Evolutionary conservation across 371 early-diverging fungal genomes (phyloP), one percentile per base, ranked within the genome.

Genomic region (Mucor irregularis): DNA sequence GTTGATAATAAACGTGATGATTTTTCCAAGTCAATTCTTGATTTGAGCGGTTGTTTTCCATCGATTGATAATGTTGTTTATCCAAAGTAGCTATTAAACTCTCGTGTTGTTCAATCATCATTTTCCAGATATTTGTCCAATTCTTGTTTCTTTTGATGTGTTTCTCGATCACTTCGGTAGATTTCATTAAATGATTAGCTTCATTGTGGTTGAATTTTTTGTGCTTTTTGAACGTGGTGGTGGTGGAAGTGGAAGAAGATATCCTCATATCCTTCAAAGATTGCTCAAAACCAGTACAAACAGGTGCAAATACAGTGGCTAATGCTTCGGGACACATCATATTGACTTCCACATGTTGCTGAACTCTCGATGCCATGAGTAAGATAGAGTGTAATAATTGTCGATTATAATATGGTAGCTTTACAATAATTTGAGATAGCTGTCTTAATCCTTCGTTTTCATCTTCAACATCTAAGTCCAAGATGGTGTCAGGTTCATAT

Each of bases 271-370:
- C 54, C 38, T 53, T 62, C 2, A 69, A 33, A 3, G 61, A 64
- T 38, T 72, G 68, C 21, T 78, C 74, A 24, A 73, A 66, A 1
- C 74, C 74, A 14, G 73, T 70, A 35, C 72, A 71, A 4, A 72
- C 67, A 13, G 78, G 78, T 6, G 78, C 78, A 31, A 78, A 58
- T 0, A 78, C 73, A 19, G 72, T 66, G 9, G 78, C 74, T 13
- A 78, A 46, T 7, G 78, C 73, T 45, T 78, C 74, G 1, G 74
- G 71, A 22, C 62, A 59, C 78, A 78, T 78, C 61, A 62, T 61
- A 24, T 78, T 78, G 9, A 45, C 13, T 1, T 60, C 26, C 3
- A 50, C 62, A 34, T 69, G 52, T 1, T 61, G 46, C 53, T 72
- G 70, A 3, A 78, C 61, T 16, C 37, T 39, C 0, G 64, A 50